Evolutionary conservation across 1,284 basidiomycete species (phyloP), one percentile per base, ranked within the genome.

Genomic region (Microbotryum intermedium): DNA sequence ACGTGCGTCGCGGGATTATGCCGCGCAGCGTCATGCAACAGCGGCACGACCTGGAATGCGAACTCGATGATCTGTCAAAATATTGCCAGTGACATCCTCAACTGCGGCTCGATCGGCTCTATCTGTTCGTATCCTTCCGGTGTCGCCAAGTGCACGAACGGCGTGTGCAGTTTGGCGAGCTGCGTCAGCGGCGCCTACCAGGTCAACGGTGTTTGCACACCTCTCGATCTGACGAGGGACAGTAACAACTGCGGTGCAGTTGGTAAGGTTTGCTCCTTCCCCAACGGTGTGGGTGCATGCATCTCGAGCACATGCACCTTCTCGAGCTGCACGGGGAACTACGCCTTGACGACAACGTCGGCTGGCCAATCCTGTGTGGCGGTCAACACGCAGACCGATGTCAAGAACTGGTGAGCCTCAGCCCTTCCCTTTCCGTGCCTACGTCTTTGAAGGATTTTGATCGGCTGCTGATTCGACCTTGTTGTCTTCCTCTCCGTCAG

Each of bases 151-250:
- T 60, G 56, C 53, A 6, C 20, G 10, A 2, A 20, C 25, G 58
- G 59, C 26, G 23, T 46, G 20, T 64, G 62, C 56, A 26, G 11
- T n/a, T 43, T 61, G 30, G 51, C 53, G 25, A 44, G 53, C 21
- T 65, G 63, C 52, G 34, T 54, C 28, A 20, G 25, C 7, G 63
- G 63, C 4, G 51, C 29, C 52, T 65, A 61, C 60, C 46, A 26
- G 25, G n/a, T 28, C 29, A 29, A 34, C 52, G 60, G 60, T 29
- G 20, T 26, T 9, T 64, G 62, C 34, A 39, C 34, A 2, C 50
- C 44, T 28, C 21, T 50, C 28, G 48, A 60, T 52, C 45, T 30
- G 4, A 43, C n/a, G 21, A 26, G 30, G 6, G 44, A 64, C 51
- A n/a, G 50, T 10, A 57, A 55, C 44, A 62, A 62, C 50, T 62